Conservation (phyloP, 306 rosid genomes). For the Ormosia emarginata region DNA sequence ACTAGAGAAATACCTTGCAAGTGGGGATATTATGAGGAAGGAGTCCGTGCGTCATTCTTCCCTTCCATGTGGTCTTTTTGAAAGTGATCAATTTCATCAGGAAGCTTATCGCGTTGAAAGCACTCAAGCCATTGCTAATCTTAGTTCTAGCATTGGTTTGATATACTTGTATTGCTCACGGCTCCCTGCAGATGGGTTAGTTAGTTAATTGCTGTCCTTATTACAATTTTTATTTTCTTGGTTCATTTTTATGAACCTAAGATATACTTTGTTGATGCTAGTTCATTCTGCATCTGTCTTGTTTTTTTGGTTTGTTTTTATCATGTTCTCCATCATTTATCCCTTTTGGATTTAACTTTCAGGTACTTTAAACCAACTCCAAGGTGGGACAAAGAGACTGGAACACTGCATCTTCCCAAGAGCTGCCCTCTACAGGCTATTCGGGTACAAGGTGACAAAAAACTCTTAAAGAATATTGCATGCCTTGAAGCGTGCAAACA, state of each 20-base stretch:
- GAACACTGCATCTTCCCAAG: constrained; percentile 71
- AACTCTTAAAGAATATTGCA: constrained; percentile 55
- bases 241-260: constrained; percentile 6
- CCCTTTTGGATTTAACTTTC: constrained; percentile 1
- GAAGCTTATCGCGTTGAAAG: constrained; percentile 63
- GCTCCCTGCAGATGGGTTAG: constrained; percentile 90
- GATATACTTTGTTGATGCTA: neutral
- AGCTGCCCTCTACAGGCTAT: constrained; percentile 62
- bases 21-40: constrained; percentile 70
- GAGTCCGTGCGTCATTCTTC: constrained; percentile 64
- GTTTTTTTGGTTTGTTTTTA: neutral
- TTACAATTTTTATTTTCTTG: neutral
- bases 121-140: constrained; percentile 66
- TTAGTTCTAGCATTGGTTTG: constrained; percentile 63
- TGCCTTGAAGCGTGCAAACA: constrained; percentile 91
- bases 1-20: constrained; percentile 54
- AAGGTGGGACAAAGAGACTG: constrained; percentile 54
- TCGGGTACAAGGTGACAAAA: constrained; percentile 45
- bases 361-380: constrained; percentile 90
- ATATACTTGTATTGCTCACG: constrained; percentile 77
- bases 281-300: neutral
- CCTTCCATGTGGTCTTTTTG: constrained; percentile 47
- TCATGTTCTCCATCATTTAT: neutral
- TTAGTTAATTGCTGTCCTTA: constrained; percentile 27
- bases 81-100: constrained; percentile 33